A percentile compares a stretch with the other conserved stretches of the same genome.
Conservation (phyloP, 2,329 filamentous ascomycete species). For the Juglanconis oblonga region DNA sequence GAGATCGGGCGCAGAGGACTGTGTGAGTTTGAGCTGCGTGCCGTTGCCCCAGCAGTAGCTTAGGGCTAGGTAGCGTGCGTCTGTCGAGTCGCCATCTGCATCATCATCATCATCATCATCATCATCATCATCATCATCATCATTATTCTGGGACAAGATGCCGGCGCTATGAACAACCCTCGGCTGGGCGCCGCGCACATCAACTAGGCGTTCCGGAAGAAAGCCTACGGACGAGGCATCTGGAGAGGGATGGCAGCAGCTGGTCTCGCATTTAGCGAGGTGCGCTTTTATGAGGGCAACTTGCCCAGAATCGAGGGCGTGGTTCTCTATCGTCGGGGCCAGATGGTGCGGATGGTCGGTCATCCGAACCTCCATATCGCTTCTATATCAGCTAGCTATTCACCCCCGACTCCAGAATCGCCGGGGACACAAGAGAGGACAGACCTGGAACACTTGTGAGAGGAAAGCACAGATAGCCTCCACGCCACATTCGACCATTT, state of each 20-base stretch:
- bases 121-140: no score
- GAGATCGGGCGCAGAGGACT: background rate
- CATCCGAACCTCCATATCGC: no score
- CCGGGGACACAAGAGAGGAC: no score
- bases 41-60: conserved; percentile 1
- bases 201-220: background rate
- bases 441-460: background rate
- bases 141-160: no score
- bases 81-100: background rate
- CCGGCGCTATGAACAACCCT: background rate
- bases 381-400: no score
- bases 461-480: background rate
- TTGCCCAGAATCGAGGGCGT: background rate
- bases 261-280: background rate
- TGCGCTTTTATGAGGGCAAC: background rate
- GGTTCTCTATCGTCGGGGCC: background rate
- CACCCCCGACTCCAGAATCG: no score
- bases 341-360: background rate
- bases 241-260: background rate
- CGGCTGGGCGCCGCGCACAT: background rate
- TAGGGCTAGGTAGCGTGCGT: background rate
- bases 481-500: background rate
- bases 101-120: no score
- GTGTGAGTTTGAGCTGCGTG: background rate
- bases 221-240: background rate